These are phyloP conservation scores for Fusarium floridanum DNA, from an alignment of 2,329 filamentous ascomycete genomes.

Conservation along the genomic window DNA sequence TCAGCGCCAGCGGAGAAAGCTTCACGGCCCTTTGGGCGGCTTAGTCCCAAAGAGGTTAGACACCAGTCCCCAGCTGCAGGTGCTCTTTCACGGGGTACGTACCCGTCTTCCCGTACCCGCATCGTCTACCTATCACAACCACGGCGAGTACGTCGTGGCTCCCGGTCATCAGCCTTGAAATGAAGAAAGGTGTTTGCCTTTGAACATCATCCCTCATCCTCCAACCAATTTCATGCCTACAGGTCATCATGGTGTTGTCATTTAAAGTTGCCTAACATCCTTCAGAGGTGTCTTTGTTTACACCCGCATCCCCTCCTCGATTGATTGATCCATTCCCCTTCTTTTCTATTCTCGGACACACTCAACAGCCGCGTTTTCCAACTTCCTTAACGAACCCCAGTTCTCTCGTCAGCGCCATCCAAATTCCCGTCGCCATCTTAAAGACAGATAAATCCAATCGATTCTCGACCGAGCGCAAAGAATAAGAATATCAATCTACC, in stretches of 20 bases:
- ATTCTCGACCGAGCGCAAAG: not conserved
- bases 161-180: not conserved
- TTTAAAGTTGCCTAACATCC: conserved; percentile 3
- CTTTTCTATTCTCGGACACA: conserved; percentile 1
- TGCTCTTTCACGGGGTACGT: conserved; percentile 1
- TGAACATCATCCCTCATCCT: conserved; percentile 1
- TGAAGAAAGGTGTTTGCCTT: conserved; percentile 22
- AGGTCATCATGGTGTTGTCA: conserved; percentile 5
- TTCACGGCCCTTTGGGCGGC: not conserved
- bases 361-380: not conserved
- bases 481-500: not conserved
- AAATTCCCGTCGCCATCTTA: not conserved
- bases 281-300: not conserved
- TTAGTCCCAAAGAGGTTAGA: conserved; percentile 19
- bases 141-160: conserved; percentile 29
- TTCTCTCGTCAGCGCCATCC: not conserved
- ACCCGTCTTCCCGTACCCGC: not conserved
- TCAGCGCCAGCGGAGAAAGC: not conserved
- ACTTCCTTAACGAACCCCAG: not conserved
- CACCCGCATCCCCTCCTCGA: not conserved
- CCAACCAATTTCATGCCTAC: not conserved
- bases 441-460: not conserved
- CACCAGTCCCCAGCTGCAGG: conserved; percentile 12
- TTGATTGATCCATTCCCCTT: not conserved
- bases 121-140: conserved; percentile 27